Evolutionary conservation across 371 early-diverging fungal species (phyloP).

Genomic region (Rhizopus microsporus): DNA sequence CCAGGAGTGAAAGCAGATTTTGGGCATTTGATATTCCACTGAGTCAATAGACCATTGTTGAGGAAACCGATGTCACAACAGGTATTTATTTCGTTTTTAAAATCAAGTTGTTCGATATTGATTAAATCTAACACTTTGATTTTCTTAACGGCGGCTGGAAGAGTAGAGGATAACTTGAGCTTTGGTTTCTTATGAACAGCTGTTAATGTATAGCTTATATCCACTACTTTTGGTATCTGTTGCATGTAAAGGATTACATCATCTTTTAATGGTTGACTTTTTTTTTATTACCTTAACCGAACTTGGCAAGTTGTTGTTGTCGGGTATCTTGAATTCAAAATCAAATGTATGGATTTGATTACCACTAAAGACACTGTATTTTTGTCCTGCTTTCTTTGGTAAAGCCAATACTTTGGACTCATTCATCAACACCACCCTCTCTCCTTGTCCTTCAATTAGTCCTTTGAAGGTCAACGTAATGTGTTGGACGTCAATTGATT

Average conservation of each 20-base stretch:
- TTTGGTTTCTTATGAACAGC: constrained; percentile 23
- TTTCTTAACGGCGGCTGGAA: constrained; percentile 2
- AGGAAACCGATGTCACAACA: constrained; percentile 16
- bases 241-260: neutral
- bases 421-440: constrained; percentile 10
- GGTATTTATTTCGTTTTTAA: neutral
- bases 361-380: constrained; percentile 11
- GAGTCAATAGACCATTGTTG: constrained; percentile 9
- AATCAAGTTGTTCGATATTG: constrained; percentile 7
- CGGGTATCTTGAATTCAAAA: constrained; percentile 18
- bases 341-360: constrained; percentile 2
- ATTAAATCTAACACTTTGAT: constrained; percentile 15
- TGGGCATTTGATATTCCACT: constrained; percentile 9
- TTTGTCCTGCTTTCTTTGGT: constrained; percentile 7
- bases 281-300: constrained; percentile 5
- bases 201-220: constrained; percentile 12
- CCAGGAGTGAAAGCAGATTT: constrained; percentile 20
- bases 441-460: constrained; percentile 12
- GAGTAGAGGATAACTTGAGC: constrained; percentile 10
- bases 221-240: constrained; percentile 24
- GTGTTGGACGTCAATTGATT: constrained; percentile 15
- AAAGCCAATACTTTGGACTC: constrained; percentile 5
- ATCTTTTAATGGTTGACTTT: neutral
- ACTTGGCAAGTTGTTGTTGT: constrained; percentile 16
- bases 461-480: constrained; percentile 16